Evolutionary conservation across 1,284 basidiomycete species (phyloP), one percentile per base, ranked within the genome.

Genomic region (Wolfiporia cocos): DNA sequence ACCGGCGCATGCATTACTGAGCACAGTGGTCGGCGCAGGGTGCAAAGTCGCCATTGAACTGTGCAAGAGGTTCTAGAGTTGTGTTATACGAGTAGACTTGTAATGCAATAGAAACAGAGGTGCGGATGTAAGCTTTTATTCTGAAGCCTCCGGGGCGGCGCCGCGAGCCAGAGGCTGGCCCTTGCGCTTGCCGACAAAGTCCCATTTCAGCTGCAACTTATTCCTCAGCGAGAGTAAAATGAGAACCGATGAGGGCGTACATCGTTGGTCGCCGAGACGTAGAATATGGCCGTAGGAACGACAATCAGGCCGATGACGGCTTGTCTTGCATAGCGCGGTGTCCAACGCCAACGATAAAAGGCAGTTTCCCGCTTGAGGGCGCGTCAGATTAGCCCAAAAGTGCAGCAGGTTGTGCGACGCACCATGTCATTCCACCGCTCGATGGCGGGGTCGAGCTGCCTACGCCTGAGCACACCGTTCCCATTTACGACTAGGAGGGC

Each of bases 1-100:
- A 20, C 92, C 94, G 0, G 92, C 86, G 14, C 93, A 98, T 63
- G 90, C 92, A 3, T 66, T 98, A 35, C 67, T 98, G 37, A 91
- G 87, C 50, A 88, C 89, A 1, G 68, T 93, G 10, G 75, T 98
- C 15, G 92, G 88, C 1, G 74, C 71, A 1, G 93, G 93, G 2
- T 98, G 94, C 63, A 87, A 87, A 58, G 69, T 86, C 12, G 94
- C 94, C 3, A 96, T 98, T 62, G 82, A 86, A 61, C 65, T 95
- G 34, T 94, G 91, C 64, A 91, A 87, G 28, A 37, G 33, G 15
- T 14, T 31, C 20, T 37, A 32, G 38, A 6, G 24, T n/a, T n/a
- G n/a, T n/a, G n/a, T n/a, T n/a, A n/a, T n/a, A n/a, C n/a, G n/a
- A n/a, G n/a, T n/a, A n/a, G n/a, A 29, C 3, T 24, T 49, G 43